phyloP scores from a whole-genome alignment of 75 land plant genomes.

The Adiantum capillusveneris region DNA sequence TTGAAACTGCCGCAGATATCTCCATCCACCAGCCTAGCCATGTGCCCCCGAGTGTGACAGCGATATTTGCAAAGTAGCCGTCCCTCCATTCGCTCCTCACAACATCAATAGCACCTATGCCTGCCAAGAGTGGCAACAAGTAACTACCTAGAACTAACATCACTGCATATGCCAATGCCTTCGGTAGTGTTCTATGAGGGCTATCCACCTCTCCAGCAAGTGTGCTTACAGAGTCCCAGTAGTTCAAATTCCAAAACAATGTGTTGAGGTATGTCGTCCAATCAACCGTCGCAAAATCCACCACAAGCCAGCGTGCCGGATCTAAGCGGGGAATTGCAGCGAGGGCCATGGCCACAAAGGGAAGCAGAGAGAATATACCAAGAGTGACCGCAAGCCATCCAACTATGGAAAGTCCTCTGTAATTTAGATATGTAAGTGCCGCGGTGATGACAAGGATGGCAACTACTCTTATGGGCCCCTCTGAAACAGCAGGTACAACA shows the following conservation, averaged over 20 bases:
- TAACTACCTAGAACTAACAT: slow-evolving; percentile 45
- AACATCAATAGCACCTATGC: slow-evolving; percentile 44
- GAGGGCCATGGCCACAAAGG: slow-evolving; percentile 42
- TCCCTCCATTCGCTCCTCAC: slow-evolving; percentile 43
- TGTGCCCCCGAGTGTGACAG: slow-evolving; percentile 48
- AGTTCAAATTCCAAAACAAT: slow-evolving; percentile 87
- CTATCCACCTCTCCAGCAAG: slow-evolving; percentile 51
- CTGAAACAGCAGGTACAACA: slow-evolving; percentile 37
- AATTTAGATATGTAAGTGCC: slow-evolving; percentile 57
- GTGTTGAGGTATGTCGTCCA: slow-evolving; percentile 73
- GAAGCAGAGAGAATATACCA: slow-evolving; percentile 45
- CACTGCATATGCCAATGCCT: slow-evolving; percentile 43
- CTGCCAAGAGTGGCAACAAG: slow-evolving; percentile 56
- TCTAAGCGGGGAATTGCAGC: slow-evolving; percentile 43
- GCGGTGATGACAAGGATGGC: slow-evolving; percentile 37
- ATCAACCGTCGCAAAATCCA: slow-evolving; percentile 20
- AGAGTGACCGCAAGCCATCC: slow-evolving; percentile 52
- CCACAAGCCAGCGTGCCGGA: slow-evolving; percentile 43
- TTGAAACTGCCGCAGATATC: slow-evolving; percentile 39
- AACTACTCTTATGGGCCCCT: slow-evolving; percentile 37
- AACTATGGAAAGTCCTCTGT: slow-evolving; percentile 62
- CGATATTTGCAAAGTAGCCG: slow-evolving; percentile 71
- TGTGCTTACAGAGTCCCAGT: slow-evolving; percentile 78
- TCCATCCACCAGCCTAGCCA: slow-evolving; percentile 45
- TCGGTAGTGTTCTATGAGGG: slow-evolving; percentile 44